These are phyloP conservation scores for Arabidopsis lyrata DNA, from an alignment of 441 rosid species.

Conservation along the genomic window DNA sequence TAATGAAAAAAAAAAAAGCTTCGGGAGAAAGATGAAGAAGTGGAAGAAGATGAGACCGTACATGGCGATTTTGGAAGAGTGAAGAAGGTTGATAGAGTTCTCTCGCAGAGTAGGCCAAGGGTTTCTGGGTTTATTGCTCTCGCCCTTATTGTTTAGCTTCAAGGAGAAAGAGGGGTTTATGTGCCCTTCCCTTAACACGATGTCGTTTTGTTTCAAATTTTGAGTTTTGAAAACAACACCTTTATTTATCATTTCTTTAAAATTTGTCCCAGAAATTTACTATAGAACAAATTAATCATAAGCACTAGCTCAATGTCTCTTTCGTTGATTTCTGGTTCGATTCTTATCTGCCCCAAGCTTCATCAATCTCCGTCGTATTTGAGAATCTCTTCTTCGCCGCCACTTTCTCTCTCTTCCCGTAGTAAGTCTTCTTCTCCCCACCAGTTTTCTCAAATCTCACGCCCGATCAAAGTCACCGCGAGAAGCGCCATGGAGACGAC, in stretches of 20 bases:
- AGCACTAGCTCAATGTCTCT: conserved; percentile 20
- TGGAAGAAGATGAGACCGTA: conserved; percentile 29
- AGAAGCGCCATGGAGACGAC: conserved; percentile 53
- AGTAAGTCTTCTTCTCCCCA: conserved; percentile 29
- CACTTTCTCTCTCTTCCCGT: background rate
- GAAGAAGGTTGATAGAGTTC: conserved; percentile 7
- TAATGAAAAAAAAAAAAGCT: background rate
- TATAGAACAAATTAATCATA: background rate
- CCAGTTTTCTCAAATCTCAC: conserved; percentile 46
- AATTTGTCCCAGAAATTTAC: background rate
- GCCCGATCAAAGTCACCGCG: conserved; percentile 42
- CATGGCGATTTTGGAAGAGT: conserved; percentile 12
- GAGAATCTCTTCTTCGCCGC: conserved; percentile 5
- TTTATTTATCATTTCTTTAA: background rate
- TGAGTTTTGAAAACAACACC: background rate
- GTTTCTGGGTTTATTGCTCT: conserved; percentile 3
- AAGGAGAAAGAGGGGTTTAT: background rate
- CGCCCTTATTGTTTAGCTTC: background rate
- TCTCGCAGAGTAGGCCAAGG: conserved; percentile 10
- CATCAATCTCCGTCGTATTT: conserved; percentile 31
- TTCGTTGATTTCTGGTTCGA: conserved; percentile 22
- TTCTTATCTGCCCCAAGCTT: conserved; percentile 15
- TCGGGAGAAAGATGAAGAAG: conserved; percentile 18
- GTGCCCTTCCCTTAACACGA: background rate
- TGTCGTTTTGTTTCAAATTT: background rate